Conservation (phyloP, 495 filamentous ascomycete species). For the Podospora tetraspora region DNA sequence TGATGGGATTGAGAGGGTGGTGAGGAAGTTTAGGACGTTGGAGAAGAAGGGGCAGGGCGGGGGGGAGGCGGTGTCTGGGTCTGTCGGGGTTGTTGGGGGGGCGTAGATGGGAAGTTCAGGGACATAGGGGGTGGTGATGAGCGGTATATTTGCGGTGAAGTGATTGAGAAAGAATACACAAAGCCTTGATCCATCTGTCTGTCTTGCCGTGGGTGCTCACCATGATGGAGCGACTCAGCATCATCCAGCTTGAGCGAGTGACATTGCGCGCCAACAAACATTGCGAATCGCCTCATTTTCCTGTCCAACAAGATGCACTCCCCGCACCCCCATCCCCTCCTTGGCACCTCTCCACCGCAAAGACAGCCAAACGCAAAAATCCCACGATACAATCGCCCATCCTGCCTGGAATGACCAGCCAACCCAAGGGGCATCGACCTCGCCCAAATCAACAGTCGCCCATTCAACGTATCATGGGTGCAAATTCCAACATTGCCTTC, state of each 20-base stretch:
- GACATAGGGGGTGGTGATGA: neutral
- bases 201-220: neutral
- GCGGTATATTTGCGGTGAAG: neutral
- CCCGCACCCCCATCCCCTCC: too few species aligned
- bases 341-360: neutral
- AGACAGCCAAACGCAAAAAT: neutral
- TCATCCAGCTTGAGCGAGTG: too few species aligned
- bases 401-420: too few species aligned
- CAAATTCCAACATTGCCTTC: neutral
- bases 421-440: too few species aligned
- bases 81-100: neutral
- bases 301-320: neutral
- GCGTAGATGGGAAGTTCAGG: neutral
- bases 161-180: neutral
- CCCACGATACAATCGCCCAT: too few species aligned
- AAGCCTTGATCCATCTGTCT: neutral
- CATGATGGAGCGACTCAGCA: neutral
- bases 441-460: too few species aligned
- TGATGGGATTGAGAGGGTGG: constrained; percentile 82
- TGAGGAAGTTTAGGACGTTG: constrained; percentile 49
- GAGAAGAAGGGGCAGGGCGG: neutral
- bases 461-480: too few species aligned
- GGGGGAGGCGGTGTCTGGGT: neutral
- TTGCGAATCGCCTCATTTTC: neutral
- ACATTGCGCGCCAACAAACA: neutral